phyloP scores from a whole-genome alignment of 345 rosid species.

The Xanthoceras sorbifolium region DNA sequence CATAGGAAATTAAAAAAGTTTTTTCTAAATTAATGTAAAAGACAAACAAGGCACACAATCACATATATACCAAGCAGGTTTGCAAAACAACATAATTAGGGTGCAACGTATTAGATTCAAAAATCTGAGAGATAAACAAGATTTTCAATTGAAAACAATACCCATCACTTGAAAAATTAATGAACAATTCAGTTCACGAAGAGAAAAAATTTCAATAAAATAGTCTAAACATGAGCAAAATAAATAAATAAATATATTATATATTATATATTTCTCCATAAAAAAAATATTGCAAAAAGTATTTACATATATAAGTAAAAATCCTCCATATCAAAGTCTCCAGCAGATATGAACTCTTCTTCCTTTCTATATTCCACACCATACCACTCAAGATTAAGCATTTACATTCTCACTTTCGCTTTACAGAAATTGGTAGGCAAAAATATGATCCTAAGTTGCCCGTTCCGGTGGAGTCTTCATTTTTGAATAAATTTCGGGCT shows the following conservation, averaged over 20 bases:
- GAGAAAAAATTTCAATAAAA: not conserved
- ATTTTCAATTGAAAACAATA: not conserved
- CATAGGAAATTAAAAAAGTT: too few relatives aligned
- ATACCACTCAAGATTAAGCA: constrained; percentile 14
- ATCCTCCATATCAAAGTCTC: constrained; percentile 4
- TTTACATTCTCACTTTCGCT: constrained; percentile 26
- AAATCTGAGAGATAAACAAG: not conserved
- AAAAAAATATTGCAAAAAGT: not conserved
- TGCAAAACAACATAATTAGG: too few relatives aligned
- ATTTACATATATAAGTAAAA: not conserved
- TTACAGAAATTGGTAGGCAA: constrained; percentile 21
- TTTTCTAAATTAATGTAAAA: too few relatives aligned
- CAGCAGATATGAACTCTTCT: not conserved
- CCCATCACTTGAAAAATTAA: not conserved
- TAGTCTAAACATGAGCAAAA: not conserved
- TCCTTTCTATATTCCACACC: too few relatives aligned
- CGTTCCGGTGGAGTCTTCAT: constrained; percentile 5
- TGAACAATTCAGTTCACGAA: not conserved
- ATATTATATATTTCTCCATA: not conserved
- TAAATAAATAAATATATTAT: not conserved
- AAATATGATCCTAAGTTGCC: constrained; percentile 3
- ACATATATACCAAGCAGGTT: too few relatives aligned
- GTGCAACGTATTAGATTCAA: too few relatives aligned
- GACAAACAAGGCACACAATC: too few relatives aligned
- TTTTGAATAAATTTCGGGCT: not conserved